phyloP scores from a whole-genome alignment of 306 rosid species.

The Trichosanthes cucumerina region DNA sequence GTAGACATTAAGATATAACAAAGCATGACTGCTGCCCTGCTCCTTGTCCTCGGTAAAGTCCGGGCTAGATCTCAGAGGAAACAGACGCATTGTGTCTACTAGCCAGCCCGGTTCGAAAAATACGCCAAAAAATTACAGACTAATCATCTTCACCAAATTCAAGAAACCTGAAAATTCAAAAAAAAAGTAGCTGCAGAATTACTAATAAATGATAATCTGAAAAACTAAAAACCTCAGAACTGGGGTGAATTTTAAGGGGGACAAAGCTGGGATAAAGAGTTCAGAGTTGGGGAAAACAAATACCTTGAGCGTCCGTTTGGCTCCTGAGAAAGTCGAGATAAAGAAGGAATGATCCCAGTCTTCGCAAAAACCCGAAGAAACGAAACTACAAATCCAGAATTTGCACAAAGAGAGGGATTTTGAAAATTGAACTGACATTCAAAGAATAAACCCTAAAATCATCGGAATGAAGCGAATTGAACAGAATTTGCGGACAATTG shows the following conservation, averaged over 20 bases:
- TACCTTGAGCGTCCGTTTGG: neutral
- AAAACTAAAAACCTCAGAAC: neutral
- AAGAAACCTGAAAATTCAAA: constrained; percentile 14
- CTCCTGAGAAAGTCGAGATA: neutral
- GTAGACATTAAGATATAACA: constrained; percentile 80
- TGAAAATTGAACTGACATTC: neutral
- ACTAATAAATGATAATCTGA: neutral
- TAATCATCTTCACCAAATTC: constrained; percentile 19
- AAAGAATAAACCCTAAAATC: neutral
- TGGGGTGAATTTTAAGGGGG: neutral
- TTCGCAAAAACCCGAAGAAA: neutral
- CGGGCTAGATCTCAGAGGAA: constrained; percentile 39
- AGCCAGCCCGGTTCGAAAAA: constrained; percentile 13
- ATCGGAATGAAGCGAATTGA: neutral
- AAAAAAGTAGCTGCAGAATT: neutral
- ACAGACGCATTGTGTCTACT: constrained; percentile 52
- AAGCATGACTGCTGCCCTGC: constrained; percentile 17
- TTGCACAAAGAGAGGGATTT: neutral
- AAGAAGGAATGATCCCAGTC: neutral
- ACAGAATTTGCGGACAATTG: neutral
- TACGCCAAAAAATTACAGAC: constrained; percentile 23
- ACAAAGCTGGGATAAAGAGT: neutral
- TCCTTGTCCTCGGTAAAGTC: constrained; percentile 30
- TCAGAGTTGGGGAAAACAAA: neutral
- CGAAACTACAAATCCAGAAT: neutral